A percentile compares a stretch with the other conserved stretches of the same genome.
Conservation (phyloP, 1,139 yeast species). For the Saccharomyces hybrid region DNA sequence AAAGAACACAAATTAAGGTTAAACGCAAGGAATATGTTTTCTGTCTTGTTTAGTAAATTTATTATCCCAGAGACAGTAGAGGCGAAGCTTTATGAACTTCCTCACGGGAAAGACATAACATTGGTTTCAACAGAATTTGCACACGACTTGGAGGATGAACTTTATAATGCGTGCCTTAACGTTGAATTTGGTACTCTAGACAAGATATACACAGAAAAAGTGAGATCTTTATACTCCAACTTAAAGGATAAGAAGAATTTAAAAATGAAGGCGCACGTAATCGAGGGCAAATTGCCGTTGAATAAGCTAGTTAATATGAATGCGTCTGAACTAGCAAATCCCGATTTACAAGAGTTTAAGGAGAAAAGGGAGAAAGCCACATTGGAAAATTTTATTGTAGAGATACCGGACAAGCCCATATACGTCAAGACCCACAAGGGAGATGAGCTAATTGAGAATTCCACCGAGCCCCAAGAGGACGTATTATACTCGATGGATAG, state of each 20-base stretch:
- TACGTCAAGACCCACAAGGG: slow-evolving; percentile 81
- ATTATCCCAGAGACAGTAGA: slow-evolving; percentile 38
- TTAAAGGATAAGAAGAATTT: slow-evolving; percentile 47
- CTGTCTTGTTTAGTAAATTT: slow-evolving; percentile 33
- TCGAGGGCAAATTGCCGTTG: slow-evolving; percentile 42
- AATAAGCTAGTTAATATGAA: slow-evolving; percentile 49
- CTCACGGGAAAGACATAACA: slow-evolving; percentile 34
- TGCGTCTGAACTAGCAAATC: slow-evolving; percentile 61
- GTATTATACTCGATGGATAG: slow-evolving; percentile 15
- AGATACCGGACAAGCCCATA: slow-evolving; percentile 49
- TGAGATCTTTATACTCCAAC: slow-evolving; percentile 47
- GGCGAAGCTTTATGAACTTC: slow-evolving; percentile 25
- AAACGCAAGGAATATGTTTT: slow-evolving; percentile 37
- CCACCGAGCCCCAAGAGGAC: slow-evolving; percentile 37
- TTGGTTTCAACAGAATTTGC: slow-evolving; percentile 36
- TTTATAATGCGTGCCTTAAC: slow-evolving; percentile 38
- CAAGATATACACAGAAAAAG: slow-evolving; percentile 43
- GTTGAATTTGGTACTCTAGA: slow-evolving; percentile 31
- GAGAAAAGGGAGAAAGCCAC: slow-evolving; percentile 65
- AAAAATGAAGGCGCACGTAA: slow-evolving; percentile 41
- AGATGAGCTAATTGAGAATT: slow-evolving; percentile 61
- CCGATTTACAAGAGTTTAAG: slow-evolving; percentile 63
- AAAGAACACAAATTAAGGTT: slow-evolving; percentile 31
- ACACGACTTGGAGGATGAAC: slow-evolving; percentile 34
- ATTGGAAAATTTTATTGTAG: slow-evolving; percentile 55